Conservation (phyloP, 1,139 yeast species). For the Lodderomyces theae region DNA sequence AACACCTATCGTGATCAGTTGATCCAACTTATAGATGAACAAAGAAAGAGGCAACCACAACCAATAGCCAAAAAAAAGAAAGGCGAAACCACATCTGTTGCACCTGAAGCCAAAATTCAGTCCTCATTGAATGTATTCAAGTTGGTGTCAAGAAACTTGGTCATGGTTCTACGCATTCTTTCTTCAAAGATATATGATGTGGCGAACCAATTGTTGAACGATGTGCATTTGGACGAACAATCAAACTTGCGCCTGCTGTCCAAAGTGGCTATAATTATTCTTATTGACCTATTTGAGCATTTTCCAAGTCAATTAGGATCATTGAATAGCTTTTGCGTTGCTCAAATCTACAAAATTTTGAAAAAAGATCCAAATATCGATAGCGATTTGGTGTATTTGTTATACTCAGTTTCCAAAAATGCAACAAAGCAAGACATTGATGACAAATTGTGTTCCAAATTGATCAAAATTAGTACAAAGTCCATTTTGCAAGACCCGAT, state of each 20-base stretch:
- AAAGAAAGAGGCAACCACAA: constrained; percentile 9
- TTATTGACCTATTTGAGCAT: constrained; percentile 38
- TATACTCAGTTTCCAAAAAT: constrained; percentile 34
- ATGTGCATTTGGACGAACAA: constrained; percentile 23
- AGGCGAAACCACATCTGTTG: constrained; percentile 8
- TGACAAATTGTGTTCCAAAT: constrained; percentile 39
- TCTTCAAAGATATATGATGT: constrained; percentile 41
- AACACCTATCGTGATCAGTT: constrained; percentile 19
- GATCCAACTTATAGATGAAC: constrained; percentile 18
- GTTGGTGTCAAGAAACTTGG: constrained; percentile 30
- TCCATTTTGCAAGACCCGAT: constrained; percentile 20
- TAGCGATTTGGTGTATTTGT: constrained; percentile 31
- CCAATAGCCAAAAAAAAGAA: constrained; percentile 14
- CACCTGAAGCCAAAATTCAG: not conserved
- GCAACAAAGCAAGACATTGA: constrained; percentile 42
- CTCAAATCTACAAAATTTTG: constrained; percentile 39
- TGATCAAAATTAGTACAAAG: constrained; percentile 33
- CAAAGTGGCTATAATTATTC: constrained; percentile 28
- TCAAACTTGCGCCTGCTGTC: constrained; percentile 21
- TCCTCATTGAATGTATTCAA: constrained; percentile 27
- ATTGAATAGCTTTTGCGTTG: constrained; percentile 33
- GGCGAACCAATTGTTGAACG: constrained; percentile 35
- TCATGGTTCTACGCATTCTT: constrained; percentile 27
- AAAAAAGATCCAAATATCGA: constrained; percentile 33
- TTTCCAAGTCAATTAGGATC: constrained; percentile 40